Evolutionary conservation across 345 rosid genomes (phyloP).

Genomic region (Passiflora organensis): DNA sequence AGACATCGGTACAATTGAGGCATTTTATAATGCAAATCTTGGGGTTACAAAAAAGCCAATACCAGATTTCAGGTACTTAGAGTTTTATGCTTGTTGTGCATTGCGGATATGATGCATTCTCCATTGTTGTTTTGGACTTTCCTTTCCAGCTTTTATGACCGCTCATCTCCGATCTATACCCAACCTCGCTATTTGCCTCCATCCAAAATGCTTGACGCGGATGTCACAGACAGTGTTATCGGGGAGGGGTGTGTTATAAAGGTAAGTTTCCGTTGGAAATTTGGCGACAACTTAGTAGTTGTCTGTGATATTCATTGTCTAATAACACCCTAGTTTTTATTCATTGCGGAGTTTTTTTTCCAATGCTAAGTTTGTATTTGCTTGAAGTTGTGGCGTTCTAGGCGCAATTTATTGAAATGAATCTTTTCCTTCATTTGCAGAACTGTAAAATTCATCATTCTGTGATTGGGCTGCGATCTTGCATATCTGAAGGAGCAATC

Average conservation of each 20-base stretch:
- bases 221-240: conserved; percentile 90
- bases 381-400: not conserved
- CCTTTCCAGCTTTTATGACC: conserved; percentile 77
- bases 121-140: conserved; percentile 1
- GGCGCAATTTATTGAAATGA: not conserved
- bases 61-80: conserved; percentile 78
- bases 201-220: conserved; percentile 96
- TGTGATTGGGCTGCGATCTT: conserved; percentile 89
- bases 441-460: conserved; percentile 95
- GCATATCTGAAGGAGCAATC: conserved; percentile 93
- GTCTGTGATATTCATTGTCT: not conserved
- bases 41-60: conserved; percentile 92
- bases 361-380: not conserved
- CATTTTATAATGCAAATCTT: conserved; percentile 89
- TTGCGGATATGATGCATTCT: not conserved
- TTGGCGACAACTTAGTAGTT: not conserved
- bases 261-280: conserved; percentile 34
- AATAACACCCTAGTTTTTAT: not conserved
- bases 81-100: not conserved
- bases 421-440: conserved; percentile 25
- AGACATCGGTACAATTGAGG: conserved; percentile 96
- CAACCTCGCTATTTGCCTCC: conserved; percentile 97
- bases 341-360: not conserved
- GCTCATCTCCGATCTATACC: conserved; percentile 91
- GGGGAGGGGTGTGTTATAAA: conserved; percentile 98